Conservation (phyloP, 2,329 filamentous ascomycete genomes). For the Lithohypha guttulata region DNA sequence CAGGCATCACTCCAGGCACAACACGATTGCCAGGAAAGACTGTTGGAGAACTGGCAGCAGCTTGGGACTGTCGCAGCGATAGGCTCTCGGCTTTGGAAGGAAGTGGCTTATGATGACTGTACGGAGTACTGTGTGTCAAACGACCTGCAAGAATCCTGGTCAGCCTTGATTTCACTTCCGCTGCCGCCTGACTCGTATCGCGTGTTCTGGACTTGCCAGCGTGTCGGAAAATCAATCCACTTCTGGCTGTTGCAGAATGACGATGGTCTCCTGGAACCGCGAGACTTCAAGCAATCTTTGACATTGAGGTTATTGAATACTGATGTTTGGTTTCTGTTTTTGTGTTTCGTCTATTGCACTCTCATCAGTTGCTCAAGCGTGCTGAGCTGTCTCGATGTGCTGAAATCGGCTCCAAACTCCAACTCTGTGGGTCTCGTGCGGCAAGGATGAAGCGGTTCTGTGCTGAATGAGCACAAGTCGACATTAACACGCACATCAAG, state of each 20-base stretch:
- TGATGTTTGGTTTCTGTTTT: too few relatives aligned
- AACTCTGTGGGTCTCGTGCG: not conserved
- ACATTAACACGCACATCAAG: not conserved
- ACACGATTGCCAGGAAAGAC: too few relatives aligned
- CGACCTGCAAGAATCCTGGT: constrained; percentile 4
- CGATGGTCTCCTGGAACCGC: not conserved
- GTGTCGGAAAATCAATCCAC: constrained; percentile 6
- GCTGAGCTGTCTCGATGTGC: not conserved
- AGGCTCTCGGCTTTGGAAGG: too few relatives aligned
- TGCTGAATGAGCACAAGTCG: not conserved
- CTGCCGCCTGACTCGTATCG: constrained; percentile 3
- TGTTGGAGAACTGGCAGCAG: too few relatives aligned
- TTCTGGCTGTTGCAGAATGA: constrained; percentile 2
- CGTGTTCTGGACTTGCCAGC: constrained; percentile 3
- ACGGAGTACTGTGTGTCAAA: too few relatives aligned
- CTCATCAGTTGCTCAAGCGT: not conserved
- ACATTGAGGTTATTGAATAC: too few relatives aligned
- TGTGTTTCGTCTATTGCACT: too few relatives aligned
- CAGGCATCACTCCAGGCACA: too few relatives aligned
- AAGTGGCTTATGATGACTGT: too few relatives aligned
- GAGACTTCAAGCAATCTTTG: constrained; percentile 3
- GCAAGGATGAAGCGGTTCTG: not conserved
- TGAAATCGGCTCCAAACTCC: not conserved
- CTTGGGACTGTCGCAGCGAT: too few relatives aligned
- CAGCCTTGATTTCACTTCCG: not conserved